Evolutionary conservation across 148 eudicot species (phyloP).

Genomic region (Amaranthus palmeri): DNA sequence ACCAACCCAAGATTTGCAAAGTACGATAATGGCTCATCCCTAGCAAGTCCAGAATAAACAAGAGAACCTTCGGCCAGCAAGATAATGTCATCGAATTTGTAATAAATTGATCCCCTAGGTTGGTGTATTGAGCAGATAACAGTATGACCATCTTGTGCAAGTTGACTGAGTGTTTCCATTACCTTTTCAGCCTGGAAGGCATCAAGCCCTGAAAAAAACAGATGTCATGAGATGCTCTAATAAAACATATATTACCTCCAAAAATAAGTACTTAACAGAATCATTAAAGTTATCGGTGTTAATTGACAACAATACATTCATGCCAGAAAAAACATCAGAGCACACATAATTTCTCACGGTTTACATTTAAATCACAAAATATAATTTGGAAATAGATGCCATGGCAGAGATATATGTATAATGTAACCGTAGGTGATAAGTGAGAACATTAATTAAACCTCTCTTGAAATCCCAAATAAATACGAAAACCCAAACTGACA

Average conservation of each 20-base stretch:
- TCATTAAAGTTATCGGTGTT: not conserved
- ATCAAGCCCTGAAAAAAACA: conserved; percentile 76
- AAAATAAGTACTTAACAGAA: not conserved
- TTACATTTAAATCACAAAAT: not conserved
- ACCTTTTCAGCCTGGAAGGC: conserved; percentile 99
- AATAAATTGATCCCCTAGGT: conserved; percentile 93
- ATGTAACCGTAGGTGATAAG: no score
- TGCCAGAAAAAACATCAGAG: not conserved
- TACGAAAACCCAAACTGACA: not conserved
- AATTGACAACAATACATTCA: not conserved
- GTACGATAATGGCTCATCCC: conserved; percentile 62
- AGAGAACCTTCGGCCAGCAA: conserved; percentile 81
- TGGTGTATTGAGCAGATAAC: conserved; percentile 99
- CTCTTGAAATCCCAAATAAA: not conserved
- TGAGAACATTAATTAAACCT: not conserved
- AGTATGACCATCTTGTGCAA: conserved; percentile 96
- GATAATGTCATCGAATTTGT: conserved; percentile 92
- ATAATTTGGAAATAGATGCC: not conserved
- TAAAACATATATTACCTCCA: not conserved
- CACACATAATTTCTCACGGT: not conserved
- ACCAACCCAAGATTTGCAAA: conserved; percentile 84
- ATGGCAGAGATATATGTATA: not conserved
- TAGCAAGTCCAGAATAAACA: conserved; percentile 87
- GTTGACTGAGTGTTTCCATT: conserved; percentile 92
- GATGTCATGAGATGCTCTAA: not conserved